These are phyloP conservation scores for Bolboschoenus planiculmis DNA, from an alignment of 176 grass and related monocot species.

Conservation along the genomic window DNA sequence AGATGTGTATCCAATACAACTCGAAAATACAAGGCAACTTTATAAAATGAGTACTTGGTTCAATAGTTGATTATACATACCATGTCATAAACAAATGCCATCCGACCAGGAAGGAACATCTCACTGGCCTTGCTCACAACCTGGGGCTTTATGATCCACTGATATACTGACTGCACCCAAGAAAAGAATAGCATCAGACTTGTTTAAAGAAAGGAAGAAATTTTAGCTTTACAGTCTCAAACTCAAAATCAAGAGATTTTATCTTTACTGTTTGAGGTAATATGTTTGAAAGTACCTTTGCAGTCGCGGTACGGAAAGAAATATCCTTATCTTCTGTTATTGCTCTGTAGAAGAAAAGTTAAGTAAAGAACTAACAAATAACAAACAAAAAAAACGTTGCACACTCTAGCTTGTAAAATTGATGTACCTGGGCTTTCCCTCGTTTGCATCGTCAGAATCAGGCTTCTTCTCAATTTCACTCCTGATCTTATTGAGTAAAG, in stretches of 20 bases:
- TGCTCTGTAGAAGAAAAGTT: slow-evolving; percentile 36
- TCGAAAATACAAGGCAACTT: slow-evolving; percentile 25
- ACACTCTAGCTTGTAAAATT: neutral
- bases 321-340: slow-evolving; percentile 57
- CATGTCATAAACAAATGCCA: slow-evolving; percentile 97
- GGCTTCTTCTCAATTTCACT: slow-evolving; percentile 99
- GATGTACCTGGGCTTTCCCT: slow-evolving; percentile 61
- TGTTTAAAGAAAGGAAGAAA: slow-evolving; percentile 14
- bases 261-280: neutral
- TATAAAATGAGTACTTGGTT: neutral
- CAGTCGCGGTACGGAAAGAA: slow-evolving; percentile 84
- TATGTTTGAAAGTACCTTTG: slow-evolving; percentile 47
- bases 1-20: neutral
- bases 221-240: neutral
- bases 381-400: slow-evolving; percentile 7
- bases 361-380: slow-evolving; percentile 22
- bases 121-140: slow-evolving; percentile 78
- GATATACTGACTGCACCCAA: slow-evolving; percentile 80
- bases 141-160: slow-evolving; percentile 91
- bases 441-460: slow-evolving; percentile 74
- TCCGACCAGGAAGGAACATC: slow-evolving; percentile 94
- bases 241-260: neutral
- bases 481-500: slow-evolving; percentile 92
- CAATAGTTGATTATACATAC: slow-evolving; percentile 32
- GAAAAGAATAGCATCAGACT: neutral